Evolutionary conservation across 371 early-diverging fungal species (phyloP).

Genomic region (Umbelopsis sp.): DNA sequence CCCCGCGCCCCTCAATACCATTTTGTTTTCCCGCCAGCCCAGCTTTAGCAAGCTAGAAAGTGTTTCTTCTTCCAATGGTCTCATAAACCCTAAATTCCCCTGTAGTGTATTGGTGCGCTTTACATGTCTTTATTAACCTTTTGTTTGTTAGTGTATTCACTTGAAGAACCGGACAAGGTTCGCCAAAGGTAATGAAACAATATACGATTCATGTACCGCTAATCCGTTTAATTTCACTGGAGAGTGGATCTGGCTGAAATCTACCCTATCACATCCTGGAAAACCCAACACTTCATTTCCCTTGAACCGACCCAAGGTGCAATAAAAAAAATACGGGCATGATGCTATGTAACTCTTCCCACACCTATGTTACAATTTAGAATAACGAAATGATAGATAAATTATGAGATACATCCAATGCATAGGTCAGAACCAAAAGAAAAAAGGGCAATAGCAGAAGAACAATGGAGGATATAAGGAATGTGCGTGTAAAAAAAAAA

Average conservation of each 20-base stretch:
- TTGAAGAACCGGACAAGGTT: slow-evolving; percentile 17
- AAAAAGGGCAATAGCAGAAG: neutral
- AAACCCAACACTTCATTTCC: neutral
- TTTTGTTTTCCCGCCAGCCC: too few species aligned
- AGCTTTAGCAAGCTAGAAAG: too few species aligned
- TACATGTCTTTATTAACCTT: too few species aligned
- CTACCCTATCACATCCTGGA: neutral
- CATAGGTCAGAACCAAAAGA: neutral
- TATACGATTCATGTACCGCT: slow-evolving; percentile 7
- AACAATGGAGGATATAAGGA: slow-evolving; percentile 1
- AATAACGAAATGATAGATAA: neutral
- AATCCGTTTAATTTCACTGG: neutral
- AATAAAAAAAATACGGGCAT: too few species aligned
- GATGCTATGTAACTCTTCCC: too few species aligned
- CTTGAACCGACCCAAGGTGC: neutral
- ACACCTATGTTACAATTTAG: neutral
- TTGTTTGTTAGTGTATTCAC: too few species aligned
- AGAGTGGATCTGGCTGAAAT: neutral
- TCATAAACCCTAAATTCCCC: too few species aligned
- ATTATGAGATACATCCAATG: slow-evolving; percentile 6
- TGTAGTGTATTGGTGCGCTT: too few species aligned
- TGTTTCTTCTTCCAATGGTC: too few species aligned
- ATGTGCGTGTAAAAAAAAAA: too few species aligned
- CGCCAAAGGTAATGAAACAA: neutral
- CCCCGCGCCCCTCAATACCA: too few species aligned